Percentiles rank a stretch among this genome's conserved stretches.
Conservation (phyloP, 306 rosid species). For the Lathyrus aphaca region DNA sequence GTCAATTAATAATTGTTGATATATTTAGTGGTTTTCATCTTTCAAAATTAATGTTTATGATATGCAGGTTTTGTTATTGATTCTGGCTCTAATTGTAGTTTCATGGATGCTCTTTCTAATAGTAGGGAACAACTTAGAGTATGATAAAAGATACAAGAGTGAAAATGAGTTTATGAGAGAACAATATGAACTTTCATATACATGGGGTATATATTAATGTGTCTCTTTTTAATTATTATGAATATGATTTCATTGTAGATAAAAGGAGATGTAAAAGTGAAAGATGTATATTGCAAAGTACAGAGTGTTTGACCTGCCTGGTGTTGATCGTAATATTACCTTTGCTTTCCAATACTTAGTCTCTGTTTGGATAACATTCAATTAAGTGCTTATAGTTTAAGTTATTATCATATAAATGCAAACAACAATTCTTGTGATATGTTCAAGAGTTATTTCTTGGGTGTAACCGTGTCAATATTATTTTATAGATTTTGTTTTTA, state of each 20-base stretch:
- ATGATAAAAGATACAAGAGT: neutral
- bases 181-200: neutral
- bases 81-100: no score
- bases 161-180: neutral
- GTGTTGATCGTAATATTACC: slow-evolving; percentile 40
- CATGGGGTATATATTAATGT: neutral
- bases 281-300: slow-evolving; percentile 74
- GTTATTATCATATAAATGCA: no score
- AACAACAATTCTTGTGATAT: slow-evolving; percentile 45
- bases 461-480: no score
- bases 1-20: no score
- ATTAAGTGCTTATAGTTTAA: no score
- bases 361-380: no score
- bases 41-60: no score
- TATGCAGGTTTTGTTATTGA: no score
- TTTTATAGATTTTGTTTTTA: no score
- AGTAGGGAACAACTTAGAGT: neutral
- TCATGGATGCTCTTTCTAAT: no score
- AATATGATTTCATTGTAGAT: slow-evolving; percentile 56
- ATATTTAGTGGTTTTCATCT: no score
- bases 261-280: slow-evolving; percentile 67
- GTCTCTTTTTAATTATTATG: neutral
- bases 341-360: slow-evolving; percentile 18
- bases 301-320: slow-evolving; percentile 65
- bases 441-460: slow-evolving; percentile 43